These are phyloP conservation scores for Fonsecaea nubica DNA, from an alignment of 2,329 filamentous ascomycete genomes.

Conservation along the genomic window DNA sequence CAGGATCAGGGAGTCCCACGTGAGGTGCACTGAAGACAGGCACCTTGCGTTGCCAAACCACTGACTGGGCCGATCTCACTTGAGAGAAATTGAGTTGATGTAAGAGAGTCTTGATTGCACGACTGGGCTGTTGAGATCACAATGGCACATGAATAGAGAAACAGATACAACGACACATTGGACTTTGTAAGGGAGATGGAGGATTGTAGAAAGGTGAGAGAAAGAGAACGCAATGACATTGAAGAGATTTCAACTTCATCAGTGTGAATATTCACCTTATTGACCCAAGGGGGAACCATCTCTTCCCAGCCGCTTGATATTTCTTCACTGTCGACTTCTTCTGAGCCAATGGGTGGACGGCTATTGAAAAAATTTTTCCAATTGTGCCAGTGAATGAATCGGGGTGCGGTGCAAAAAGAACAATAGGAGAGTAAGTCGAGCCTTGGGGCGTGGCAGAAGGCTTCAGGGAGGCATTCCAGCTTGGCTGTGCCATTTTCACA, in stretches of 20 bases:
- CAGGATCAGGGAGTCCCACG: constrained; percentile 14
- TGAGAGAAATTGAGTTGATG: background rate
- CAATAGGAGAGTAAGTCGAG: constrained; percentile 24
- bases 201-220: background rate
- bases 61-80: background rate
- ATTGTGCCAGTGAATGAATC: constrained; percentile 11
- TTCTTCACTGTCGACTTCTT: constrained; percentile 7
- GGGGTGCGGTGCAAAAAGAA: constrained; percentile 23
- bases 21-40: constrained; percentile 7
- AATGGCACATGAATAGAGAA: background rate
- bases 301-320: constrained; percentile 15
- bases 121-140: background rate
- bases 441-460: constrained; percentile 8
- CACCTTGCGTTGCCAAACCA: constrained; percentile 6
- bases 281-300: background rate
- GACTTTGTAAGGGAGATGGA: background rate
- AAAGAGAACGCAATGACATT: constrained; percentile 7
- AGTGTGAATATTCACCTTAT: constrained; percentile 16
- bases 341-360: constrained; percentile 17
- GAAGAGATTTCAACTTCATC: constrained; percentile 13
- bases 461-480: background rate
- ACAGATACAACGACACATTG: background rate
- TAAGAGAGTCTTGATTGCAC: background rate
- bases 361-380: constrained; percentile 17
- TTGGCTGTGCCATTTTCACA: background rate